Evolutionary conservation across 768 basidiomycete genomes (phyloP).

Genomic region (Rhodotorula kratochvilovae): DNA sequence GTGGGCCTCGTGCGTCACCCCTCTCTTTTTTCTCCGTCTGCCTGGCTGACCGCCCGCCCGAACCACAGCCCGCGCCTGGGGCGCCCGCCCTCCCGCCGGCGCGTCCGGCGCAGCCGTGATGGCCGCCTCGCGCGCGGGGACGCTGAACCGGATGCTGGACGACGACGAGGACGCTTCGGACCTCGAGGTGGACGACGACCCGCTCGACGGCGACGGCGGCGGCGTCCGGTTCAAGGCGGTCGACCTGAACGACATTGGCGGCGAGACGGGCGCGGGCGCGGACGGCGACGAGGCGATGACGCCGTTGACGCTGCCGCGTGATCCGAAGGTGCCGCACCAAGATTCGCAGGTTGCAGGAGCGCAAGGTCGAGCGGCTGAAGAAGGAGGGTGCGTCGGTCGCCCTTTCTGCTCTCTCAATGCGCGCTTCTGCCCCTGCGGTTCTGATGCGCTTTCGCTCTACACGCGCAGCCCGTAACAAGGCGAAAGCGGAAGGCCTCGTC

Average conservation of each 20-base stretch:
- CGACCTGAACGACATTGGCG: conserved; percentile 42
- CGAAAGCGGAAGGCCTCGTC: conserved; percentile 17
- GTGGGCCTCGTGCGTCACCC: conserved; percentile 25
- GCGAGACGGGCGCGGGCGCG: conserved; percentile 19
- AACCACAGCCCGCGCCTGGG: conserved; percentile 23
- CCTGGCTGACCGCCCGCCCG: too few relatives aligned
- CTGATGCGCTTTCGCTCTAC: not conserved
- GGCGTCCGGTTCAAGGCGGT: conserved; percentile 30
- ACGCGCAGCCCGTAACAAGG: conserved; percentile 12
- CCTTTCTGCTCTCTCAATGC: not conserved
- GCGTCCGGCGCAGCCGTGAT: conserved; percentile 34
- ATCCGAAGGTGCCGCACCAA: conserved; percentile 34
- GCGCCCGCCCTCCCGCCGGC: not conserved
- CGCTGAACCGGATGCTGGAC: conserved; percentile 31
- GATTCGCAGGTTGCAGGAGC: conserved; percentile 33
- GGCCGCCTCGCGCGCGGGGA: conserved; percentile 35
- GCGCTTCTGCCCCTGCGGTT: not conserved
- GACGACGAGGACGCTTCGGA: conserved; percentile 42
- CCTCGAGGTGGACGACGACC: conserved; percentile 35
- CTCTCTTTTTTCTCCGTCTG: too few relatives aligned
- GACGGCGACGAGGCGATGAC: conserved; percentile 22
- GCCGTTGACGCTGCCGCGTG: conserved; percentile 39
- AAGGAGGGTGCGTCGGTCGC: conserved; percentile 25
- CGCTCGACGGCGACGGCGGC: conserved; percentile 9
- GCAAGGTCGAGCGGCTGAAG: conserved; percentile 32